Conservation (phyloP, 192 early-diverging fungal genomes). For the Mortierella claussenii region DNA sequence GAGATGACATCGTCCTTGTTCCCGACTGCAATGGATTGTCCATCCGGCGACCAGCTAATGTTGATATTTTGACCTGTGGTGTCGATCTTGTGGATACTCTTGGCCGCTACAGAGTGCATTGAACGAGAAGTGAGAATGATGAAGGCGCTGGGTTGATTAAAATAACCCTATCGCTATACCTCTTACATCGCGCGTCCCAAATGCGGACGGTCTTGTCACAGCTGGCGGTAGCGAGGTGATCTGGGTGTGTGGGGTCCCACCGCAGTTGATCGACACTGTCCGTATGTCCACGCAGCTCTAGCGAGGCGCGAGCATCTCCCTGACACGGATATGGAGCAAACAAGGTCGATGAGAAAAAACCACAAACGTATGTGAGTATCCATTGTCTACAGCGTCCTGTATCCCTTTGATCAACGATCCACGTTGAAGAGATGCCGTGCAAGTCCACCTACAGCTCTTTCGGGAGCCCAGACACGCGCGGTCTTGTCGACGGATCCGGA, state of each 20-base stretch:
- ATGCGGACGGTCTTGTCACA: slow-evolving; percentile 81
- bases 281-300: slow-evolving; percentile 78
- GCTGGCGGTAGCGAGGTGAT: slow-evolving; percentile 78
- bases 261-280: slow-evolving; percentile 83
- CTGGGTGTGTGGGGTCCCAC: slow-evolving; percentile 81
- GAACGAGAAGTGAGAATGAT: not conserved
- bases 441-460: slow-evolving; percentile 67
- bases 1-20: slow-evolving; percentile 84
- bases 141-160: too few species aligned
- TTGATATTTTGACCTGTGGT: slow-evolving; percentile 90
- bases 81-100: slow-evolving; percentile 64
- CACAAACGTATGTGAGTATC: not conserved
- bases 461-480: slow-evolving; percentile 74
- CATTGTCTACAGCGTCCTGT: too few species aligned
- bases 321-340: slow-evolving; percentile 19
- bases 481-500: slow-evolving; percentile 82
- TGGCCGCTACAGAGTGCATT: slow-evolving; percentile 51
- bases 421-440: too few species aligned
- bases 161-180: too few species aligned
- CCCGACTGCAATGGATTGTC: slow-evolving; percentile 80
- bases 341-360: not conserved
- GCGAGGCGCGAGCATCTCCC: slow-evolving; percentile 66
- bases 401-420: too few species aligned
- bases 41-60: slow-evolving; percentile 85
- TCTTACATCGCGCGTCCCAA: slow-evolving; percentile 82